Evolutionary conservation across 768 basidiomycete genomes (phyloP).

Genomic region (Naganishia antarctica): DNA sequence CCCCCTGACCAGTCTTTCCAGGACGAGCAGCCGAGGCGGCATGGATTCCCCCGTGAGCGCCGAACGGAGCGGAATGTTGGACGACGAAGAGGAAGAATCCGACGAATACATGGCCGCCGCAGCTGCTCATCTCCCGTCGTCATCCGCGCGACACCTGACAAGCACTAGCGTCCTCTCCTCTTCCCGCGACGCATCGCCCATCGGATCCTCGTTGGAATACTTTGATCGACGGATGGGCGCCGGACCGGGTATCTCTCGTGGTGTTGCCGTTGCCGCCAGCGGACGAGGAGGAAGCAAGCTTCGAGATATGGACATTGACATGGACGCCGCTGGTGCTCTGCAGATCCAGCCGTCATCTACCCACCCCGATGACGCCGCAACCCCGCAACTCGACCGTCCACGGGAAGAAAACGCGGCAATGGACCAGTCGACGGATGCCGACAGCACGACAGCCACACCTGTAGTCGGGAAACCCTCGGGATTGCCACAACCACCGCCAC

Average conservation of each 20-base stretch:
- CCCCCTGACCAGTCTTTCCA: not conserved
- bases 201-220: slow-evolving; percentile 8
- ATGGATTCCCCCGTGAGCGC: slow-evolving; percentile 29
- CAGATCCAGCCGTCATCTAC: too few species aligned
- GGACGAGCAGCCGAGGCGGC: slow-evolving; percentile 25
- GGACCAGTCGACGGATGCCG: not conserved
- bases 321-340: not conserved
- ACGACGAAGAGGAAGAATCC: slow-evolving; percentile 23
- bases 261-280: not conserved
- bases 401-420: not conserved
- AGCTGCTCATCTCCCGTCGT: not conserved
- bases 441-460: not conserved
- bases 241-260: not conserved
- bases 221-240: slow-evolving; percentile 18
- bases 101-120: not conserved
- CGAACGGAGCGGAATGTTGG: slow-evolving; percentile 23
- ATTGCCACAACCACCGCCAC: too few species aligned
- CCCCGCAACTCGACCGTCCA: not conserved
- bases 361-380: too few species aligned
- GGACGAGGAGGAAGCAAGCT: slow-evolving; percentile 16
- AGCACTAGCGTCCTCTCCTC: slow-evolving; percentile 6
- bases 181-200: slow-evolving; percentile 5
- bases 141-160: not conserved
- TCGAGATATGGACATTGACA: slow-evolving; percentile 16
- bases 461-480: too few species aligned